phyloP scores from a whole-genome alignment of 495 filamentous ascomycete genomes.

The Hamigera avellanea region DNA sequence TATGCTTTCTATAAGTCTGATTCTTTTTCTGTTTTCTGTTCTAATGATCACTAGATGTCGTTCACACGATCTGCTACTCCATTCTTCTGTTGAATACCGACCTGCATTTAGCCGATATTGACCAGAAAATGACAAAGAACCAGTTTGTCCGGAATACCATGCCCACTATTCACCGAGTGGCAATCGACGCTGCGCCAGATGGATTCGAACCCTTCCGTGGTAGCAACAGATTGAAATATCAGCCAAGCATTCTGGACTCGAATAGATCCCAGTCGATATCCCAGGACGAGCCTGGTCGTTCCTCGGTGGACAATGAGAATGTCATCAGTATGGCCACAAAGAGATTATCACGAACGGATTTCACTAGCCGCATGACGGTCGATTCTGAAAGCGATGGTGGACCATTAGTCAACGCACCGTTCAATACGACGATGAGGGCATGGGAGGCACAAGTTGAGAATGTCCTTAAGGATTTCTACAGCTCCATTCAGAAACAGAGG shows the following conservation, averaged over 20 bases:
- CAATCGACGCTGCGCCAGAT: constrained; percentile 57
- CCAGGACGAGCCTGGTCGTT: constrained; percentile 9
- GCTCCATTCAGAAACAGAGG: constrained; percentile 71
- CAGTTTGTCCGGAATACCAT: constrained; percentile 97
- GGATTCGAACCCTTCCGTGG: constrained; percentile 47
- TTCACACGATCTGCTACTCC: constrained; percentile 96
- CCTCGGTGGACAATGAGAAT: constrained; percentile 12
- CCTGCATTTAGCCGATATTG: constrained; percentile 86
- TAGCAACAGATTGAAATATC: constrained; percentile 21
- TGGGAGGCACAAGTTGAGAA: constrained; percentile 88
- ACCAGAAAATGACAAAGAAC: constrained; percentile 85
- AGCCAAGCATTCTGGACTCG: constrained; percentile 2
- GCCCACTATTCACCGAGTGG: constrained; percentile 70
- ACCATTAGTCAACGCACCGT: constrained; percentile 68
- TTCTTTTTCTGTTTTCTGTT: neutral
- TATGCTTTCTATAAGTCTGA: constrained; percentile 27
- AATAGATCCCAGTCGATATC: constrained; percentile 13
- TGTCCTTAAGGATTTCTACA: constrained; percentile 86
- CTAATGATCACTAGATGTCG: constrained; percentile 54
- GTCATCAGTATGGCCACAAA: constrained; percentile 8
- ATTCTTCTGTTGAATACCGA: constrained; percentile 93
- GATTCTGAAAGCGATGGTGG: constrained; percentile 26
- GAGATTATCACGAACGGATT: constrained; percentile 12
- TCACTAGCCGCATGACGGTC: constrained; percentile 17
- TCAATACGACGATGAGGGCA: constrained; percentile 61